phyloP scores from a whole-genome alignment of 345 rosid genomes.

The Camelina hispida region DNA sequence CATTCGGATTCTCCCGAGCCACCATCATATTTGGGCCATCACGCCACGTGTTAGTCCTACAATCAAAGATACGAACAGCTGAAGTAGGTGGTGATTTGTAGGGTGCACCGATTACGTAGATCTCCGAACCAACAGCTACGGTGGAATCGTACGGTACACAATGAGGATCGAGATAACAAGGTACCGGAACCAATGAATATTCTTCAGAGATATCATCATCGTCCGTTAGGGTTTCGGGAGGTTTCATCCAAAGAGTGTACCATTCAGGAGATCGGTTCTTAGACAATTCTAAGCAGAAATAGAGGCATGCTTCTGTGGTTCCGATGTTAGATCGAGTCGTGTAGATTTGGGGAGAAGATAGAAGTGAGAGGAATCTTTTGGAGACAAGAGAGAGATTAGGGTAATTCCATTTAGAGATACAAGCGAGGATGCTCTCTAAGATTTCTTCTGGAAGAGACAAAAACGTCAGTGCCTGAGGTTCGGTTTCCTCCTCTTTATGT shows the following conservation, averaged over 20 bases:
- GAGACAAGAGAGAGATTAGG: conserved; percentile 68
- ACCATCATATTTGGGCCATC: conserved; percentile 59
- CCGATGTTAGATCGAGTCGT: not conserved
- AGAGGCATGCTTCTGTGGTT: not conserved
- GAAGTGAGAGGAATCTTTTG: conserved; percentile 50
- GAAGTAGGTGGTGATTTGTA: conserved; percentile 18
- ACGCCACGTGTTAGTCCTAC: conserved; percentile 63
- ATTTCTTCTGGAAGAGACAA: conserved; percentile 55
- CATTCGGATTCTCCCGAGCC: conserved; percentile 60
- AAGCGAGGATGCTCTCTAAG: conserved; percentile 56
- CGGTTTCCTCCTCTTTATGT: conserved; percentile 37
- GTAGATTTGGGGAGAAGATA: conserved; percentile 54
- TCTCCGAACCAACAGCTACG: conserved; percentile 53
- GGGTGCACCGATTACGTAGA: conserved; percentile 66
- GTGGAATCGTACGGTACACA: not conserved
- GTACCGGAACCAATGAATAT: not conserved
- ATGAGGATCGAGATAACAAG: not conserved
- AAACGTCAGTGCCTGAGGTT: conserved; percentile 15
- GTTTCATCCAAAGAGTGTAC: not conserved
- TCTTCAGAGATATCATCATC: not conserved
- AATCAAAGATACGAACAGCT: conserved; percentile 64
- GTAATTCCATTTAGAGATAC: conserved; percentile 56
- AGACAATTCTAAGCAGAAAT: not conserved
- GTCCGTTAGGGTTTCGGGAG: not conserved
- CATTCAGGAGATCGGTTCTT: not conserved